phyloP scores from a whole-genome alignment of 257 asterid species.

The Solanum pinnatisectum region DNA sequence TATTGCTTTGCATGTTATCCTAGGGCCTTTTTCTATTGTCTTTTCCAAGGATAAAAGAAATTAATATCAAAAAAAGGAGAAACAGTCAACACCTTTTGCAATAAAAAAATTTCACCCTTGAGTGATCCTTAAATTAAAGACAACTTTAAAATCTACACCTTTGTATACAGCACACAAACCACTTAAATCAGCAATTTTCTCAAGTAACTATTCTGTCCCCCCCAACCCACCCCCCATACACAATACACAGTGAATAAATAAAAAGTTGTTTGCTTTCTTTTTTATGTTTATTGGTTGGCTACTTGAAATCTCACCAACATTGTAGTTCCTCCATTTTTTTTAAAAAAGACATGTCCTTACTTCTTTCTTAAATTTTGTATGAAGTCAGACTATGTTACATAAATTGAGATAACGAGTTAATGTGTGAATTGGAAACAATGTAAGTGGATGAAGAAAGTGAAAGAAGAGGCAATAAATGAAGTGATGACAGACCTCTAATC shows the following conservation, averaged over 20 bases:
- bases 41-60: background rate
- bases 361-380: no score
- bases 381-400: background rate
- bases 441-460: background rate
- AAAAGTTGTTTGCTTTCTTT: background rate
- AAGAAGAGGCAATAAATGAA: constrained; percentile 13
- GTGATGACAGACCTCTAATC: constrained; percentile 44
- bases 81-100: background rate
- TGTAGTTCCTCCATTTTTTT: no score
- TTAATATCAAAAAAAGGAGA: no score
- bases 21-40: background rate
- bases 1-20: background rate
- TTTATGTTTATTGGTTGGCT: no score
- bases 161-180: background rate
- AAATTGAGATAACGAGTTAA: background rate
- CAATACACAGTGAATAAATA: background rate
- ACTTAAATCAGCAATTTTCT: background rate
- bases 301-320: no score
- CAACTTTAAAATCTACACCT: background rate
- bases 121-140: background rate
- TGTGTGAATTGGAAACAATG: background rate
- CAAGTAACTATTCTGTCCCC: background rate
- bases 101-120: background rate
- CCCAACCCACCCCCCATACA: background rate
- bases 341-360: no score